phyloP scores from a whole-genome alignment of 306 rosid species.

The Erythrophleum fordii region DNA sequence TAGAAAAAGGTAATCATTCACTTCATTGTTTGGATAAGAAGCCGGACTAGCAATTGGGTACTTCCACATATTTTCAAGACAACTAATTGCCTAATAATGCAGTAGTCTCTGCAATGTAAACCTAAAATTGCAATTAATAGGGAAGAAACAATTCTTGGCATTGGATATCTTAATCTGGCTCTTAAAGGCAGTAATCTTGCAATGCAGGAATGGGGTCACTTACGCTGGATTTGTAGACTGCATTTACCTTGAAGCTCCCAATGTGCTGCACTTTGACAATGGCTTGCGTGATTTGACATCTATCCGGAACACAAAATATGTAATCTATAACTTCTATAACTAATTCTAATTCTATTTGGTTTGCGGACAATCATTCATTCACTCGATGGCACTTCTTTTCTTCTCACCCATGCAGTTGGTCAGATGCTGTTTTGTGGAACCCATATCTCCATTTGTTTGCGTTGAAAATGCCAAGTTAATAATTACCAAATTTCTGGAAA shows the following conservation, averaged over 20 bases:
- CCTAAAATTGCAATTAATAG: conserved; percentile 25
- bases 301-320: conserved; percentile 76
- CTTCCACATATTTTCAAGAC: neutral
- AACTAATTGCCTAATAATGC: neutral
- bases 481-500: conserved; percentile 23
- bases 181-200: conserved; percentile 26
- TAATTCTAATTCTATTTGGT: conserved; percentile 28
- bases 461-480: conserved; percentile 94
- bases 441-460: conserved; percentile 86
- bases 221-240: conserved; percentile 96
- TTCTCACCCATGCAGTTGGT: conserved; percentile 66
- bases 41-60: conserved; percentile 15
- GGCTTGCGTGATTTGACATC: conserved; percentile 83
- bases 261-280: conserved; percentile 74
- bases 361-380: conserved; percentile 13
- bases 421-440: conserved; percentile 93
- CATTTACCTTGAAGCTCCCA: conserved; percentile 68
- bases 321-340: conserved; percentile 20
- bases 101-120: neutral
- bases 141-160: conserved; percentile 25
- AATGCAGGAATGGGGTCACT: conserved; percentile 71
- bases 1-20: conserved; percentile 6
- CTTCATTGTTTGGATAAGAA: conserved; percentile 26
- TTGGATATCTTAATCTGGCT: conserved; percentile 24
- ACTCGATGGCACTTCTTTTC: conserved; percentile 32